A percentile compares a stretch with the other conserved stretches of the same genome.
Conservation (phyloP, 257 asterid genomes). For the Lantana camara region DNA sequence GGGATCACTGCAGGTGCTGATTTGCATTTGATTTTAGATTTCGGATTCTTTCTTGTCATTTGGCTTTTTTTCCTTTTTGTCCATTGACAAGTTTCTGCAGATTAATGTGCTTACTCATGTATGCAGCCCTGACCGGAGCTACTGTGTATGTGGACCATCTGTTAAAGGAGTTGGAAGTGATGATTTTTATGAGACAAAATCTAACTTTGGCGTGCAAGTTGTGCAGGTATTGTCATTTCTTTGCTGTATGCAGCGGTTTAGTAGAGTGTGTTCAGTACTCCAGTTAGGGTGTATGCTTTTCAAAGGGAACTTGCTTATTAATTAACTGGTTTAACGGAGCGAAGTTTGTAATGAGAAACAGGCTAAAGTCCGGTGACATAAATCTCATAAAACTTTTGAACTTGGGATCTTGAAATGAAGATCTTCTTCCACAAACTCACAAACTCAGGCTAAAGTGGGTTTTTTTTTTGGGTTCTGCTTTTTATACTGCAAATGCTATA, state of each 20-base stretch:
- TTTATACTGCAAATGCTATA: not conserved
- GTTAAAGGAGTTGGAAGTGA: slow-evolving; percentile 77
- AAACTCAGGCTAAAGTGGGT: not conserved
- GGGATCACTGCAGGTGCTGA: slow-evolving; percentile 92
- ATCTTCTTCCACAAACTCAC: no score
- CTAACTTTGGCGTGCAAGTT: slow-evolving; percentile 92
- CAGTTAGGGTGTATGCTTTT: not conserved
- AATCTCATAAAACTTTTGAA: no score
- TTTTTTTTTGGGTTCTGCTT: not conserved
- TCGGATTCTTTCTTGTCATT: not conserved
- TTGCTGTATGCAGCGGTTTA: no score
- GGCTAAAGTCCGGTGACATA: not conserved
- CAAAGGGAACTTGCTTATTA: not conserved
- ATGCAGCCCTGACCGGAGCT: slow-evolving; percentile 91
- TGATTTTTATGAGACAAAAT: slow-evolving; percentile 88
- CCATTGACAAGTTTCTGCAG: slow-evolving; percentile 15
- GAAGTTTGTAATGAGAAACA: not conserved
- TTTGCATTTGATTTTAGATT: slow-evolving; percentile 24
- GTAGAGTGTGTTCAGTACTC: not conserved
- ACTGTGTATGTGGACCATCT: slow-evolving; percentile 93
- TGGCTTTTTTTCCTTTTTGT: slow-evolving; percentile 8
- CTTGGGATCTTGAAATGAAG: no score
- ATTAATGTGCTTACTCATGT: slow-evolving; percentile 20
- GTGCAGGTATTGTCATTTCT: slow-evolving; percentile 99
- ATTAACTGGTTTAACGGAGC: not conserved